Evolutionary conservation across 441 rosid species (phyloP).

Genomic region (Adansonia madagascariensis): DNA sequence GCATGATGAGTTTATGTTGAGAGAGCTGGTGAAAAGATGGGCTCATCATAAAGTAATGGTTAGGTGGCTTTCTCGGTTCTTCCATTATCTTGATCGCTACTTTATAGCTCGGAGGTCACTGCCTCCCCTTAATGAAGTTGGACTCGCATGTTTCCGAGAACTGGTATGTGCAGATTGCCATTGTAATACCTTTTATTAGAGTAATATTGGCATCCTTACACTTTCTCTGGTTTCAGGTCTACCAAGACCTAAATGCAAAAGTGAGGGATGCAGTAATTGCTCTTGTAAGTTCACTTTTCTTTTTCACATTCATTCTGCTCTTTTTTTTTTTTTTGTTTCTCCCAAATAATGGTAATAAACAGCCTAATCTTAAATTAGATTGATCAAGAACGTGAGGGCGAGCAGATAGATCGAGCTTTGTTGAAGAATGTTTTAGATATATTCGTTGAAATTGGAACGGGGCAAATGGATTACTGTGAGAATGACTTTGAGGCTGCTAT

Average conservation of each 20-base stretch:
- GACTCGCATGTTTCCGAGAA: constrained; percentile 43
- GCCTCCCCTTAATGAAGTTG: constrained; percentile 55
- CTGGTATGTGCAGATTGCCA: constrained; percentile 15
- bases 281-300: constrained; percentile 34
- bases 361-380: constrained; percentile 33
- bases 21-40: constrained; percentile 60
- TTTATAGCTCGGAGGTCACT: constrained; percentile 47
- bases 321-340: too few relatives aligned
- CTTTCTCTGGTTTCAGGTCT: constrained; percentile 41
- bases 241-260: constrained; percentile 36
- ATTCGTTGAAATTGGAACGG: constrained; percentile 58
- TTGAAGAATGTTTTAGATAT: constrained; percentile 54
- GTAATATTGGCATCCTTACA: background rate
- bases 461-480: constrained; percentile 44
- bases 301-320: background rate
- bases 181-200: background rate
- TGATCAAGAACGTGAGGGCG: constrained; percentile 56
- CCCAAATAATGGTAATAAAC: background rate
- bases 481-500: constrained; percentile 48
- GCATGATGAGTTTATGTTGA: constrained; percentile 55
- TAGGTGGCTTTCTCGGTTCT: constrained; percentile 57
- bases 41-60: constrained; percentile 54
- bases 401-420: constrained; percentile 52
- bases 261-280: constrained; percentile 54
- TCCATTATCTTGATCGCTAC: constrained; percentile 53